These are phyloP conservation scores for Periconia macrospinosa DNA, from an alignment of 2,329 filamentous ascomycete species.

Conservation along the genomic window DNA sequence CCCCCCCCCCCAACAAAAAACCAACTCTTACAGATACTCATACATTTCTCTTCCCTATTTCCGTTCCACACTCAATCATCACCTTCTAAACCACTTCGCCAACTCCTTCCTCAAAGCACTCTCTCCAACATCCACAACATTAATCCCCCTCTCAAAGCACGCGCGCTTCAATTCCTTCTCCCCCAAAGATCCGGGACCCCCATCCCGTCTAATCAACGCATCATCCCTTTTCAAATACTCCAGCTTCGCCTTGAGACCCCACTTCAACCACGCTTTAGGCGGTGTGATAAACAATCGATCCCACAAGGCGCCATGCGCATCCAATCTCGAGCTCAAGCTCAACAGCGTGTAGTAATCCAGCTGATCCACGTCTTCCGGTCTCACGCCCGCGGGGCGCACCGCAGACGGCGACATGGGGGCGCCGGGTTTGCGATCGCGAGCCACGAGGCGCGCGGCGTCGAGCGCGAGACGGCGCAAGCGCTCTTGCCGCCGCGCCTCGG, in stretches of 20 bases:
- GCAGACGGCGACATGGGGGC: background rate
- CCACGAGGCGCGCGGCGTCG: constrained; percentile 20
- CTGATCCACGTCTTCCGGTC: constrained; percentile 9
- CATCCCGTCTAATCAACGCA: constrained; percentile 63
- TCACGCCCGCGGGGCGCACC: constrained; percentile 1
- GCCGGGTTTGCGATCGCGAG: constrained; percentile 10
- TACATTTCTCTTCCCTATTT: background rate
- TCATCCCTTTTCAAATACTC: constrained; percentile 73
- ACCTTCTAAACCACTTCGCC: constrained; percentile 18
- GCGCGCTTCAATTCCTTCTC: constrained; percentile 69
- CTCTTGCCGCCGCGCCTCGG: constrained; percentile 46
- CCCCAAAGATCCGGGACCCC: constrained; percentile 62
- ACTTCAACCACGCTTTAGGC: constrained; percentile 55
- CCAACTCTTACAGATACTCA: no score
- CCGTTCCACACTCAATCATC: background rate
- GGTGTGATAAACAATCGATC: constrained; percentile 46
- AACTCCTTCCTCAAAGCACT: constrained; percentile 28
- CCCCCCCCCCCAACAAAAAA: no score
- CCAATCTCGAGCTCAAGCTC: constrained; percentile 19
- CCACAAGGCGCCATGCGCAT: constrained; percentile 35
- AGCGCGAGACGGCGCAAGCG: constrained; percentile 15
- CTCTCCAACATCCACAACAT: constrained; percentile 31
- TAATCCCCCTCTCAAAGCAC: constrained; percentile 59
- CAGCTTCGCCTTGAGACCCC: constrained; percentile 58
- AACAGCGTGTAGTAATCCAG: constrained; percentile 21